A percentile compares a stretch with the other conserved stretches of the same genome.
phyloP scores from a whole-genome alignment of 257 asterid species.

The Solanum etuberosum region DNA sequence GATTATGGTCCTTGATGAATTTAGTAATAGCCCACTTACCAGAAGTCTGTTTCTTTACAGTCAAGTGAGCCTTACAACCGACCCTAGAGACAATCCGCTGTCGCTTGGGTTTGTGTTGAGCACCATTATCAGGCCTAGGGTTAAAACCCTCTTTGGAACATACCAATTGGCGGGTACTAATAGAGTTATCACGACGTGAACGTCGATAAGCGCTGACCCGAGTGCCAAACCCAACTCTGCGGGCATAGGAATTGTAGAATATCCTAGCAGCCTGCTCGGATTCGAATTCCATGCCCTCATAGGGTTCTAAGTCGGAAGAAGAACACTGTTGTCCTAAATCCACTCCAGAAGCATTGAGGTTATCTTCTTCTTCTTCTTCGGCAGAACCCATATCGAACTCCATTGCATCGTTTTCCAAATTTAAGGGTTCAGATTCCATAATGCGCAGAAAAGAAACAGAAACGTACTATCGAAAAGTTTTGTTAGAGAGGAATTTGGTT shows the following conservation, averaged over 20 bases:
- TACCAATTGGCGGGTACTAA: conserved; percentile 80
- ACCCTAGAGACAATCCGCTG: conserved; percentile 75
- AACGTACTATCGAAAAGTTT: background rate
- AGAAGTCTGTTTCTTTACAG: conserved; percentile 71
- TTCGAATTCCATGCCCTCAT: conserved; percentile 88
- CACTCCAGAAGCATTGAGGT: conserved; percentile 30
- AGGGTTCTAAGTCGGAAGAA: conserved; percentile 66
- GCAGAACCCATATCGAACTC: background rate
- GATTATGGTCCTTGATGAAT: conserved; percentile 75
- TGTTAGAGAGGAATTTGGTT: background rate
- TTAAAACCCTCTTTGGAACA: conserved; percentile 94
- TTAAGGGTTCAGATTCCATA: background rate
- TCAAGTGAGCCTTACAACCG: conserved; percentile 82
- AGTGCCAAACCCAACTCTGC: conserved; percentile 86
- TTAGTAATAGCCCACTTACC: conserved; percentile 78
- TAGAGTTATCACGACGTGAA: conserved; percentile 84
- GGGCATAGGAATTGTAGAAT: conserved; percentile 78
- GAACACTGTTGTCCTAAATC: conserved; percentile 28
- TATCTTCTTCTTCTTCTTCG: background rate
- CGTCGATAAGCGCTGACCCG: conserved; percentile 94
- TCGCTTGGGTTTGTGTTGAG: conserved; percentile 58
- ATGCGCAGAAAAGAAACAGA: background rate
- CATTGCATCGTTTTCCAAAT: conserved; percentile 53
- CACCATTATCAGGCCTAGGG: conserved; percentile 42
- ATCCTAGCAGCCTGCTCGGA: conserved; percentile 96